Evolutionary conservation across 2,329 filamentous ascomycete species (phyloP), one percentile per base, ranked within the genome.

Genomic region (Tricladium varicosporioides): DNA sequence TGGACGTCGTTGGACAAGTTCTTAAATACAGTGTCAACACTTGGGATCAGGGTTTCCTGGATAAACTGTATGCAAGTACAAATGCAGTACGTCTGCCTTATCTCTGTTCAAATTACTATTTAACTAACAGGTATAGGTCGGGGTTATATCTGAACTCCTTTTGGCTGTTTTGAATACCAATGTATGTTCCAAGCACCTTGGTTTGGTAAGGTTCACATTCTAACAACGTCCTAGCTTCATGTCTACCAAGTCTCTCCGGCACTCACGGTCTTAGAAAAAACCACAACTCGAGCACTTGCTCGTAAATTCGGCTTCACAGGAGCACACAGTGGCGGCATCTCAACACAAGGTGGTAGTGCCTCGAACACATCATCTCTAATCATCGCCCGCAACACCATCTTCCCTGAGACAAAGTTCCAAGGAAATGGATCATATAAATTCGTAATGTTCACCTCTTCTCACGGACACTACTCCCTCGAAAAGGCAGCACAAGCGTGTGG

Each of bases 1-100:
- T 96, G 27, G 79, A 84, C 33, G 83, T 84, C 2, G 80, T 96
- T 47, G 77, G 85, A 63, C 82, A 85, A 59, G 79, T 97, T 16
- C 78, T 97, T 44, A 80, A 83, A 62, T 92, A 95, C 73, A 94
- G 89, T 68, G 93, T 97, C 69, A 99, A 99, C 75, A 97, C 93
- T n/a, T 97, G 92, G 90, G 89, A 96, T 69, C 92, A 96, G 73
- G 93, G 93, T 10, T 99, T 97, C 74, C 75, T 97, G 69, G 92
- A 97, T 75, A 97, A 99, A 76, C 79, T 97, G 15, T 97, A 97
- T 73, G 85, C 89, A n/a, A 88, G 87, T 62, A 95, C 91, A 42
- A 94, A 94, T 69, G 88, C 93, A 44, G 86, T 88, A 69, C 59
- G 81, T 73, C 32, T 16, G 14, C 18, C 11, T 5, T 46, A 54